Evolutionary conservation across 148 eudicot species (phyloP), one percentile per base, ranked within the genome.

Genomic region (Fagopyrum esculentum): DNA sequence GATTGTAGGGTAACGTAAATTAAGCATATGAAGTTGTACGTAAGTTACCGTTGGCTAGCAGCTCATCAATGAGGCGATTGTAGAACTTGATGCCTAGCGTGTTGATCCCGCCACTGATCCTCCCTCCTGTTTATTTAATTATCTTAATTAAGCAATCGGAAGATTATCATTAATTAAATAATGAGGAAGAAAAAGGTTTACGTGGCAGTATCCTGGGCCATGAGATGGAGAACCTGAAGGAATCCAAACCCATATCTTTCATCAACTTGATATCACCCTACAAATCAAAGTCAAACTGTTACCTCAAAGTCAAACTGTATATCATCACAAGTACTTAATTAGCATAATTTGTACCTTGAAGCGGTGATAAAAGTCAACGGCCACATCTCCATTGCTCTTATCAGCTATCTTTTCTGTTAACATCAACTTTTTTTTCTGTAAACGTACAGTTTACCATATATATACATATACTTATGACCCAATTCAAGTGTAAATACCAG

Each of bases 191-290:
- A 9, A 0, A 50, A 19, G 44, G 35, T 46, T 43, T 76, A 76
- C 78, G 59, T 1, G 78, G 78, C 26, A 76, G 19, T 76, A 76
- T 51, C 50, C 78, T 76, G 29, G 78, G 49, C 78, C 78, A 76
- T 68, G 78, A 76, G 49, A 76, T 76, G 29, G 78, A 76, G 68
- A 76, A 76, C 69, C 78, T 66, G 78, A 76, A 76, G 0, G 73
- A 47, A 16, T 76, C 78, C 29, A 47, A 35, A 49, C 78, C 78
- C 47, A 66, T 48, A 40, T 76, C 78, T 51, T 76, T 76, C 73
- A 76, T 66, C 19, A 66, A 6, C 73, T 68, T 76, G 15, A 76
- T 30, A 60, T 76, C 78, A 12, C 51, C 73, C 73, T 76, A 29
- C 12, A n/a, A 60, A 51, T 4, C 44, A 46, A 44, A 17, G 26